Base-by-base conservation (phyloP, 495 filamentous ascomycete species). In the Neurospora tetraspora region DNA sequence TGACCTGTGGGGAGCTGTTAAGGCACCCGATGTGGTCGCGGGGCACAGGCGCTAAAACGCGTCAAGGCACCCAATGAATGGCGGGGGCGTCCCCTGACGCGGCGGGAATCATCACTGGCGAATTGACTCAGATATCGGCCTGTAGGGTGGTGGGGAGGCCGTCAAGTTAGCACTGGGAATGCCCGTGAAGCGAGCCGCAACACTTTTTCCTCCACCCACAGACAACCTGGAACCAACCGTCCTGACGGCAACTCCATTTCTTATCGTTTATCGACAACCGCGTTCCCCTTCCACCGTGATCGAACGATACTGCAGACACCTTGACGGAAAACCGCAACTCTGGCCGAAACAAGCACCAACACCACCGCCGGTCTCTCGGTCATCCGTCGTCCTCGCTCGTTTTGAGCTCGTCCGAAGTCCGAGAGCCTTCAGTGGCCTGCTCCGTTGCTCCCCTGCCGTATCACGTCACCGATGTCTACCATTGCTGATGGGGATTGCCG, bases 391-490 rank as follows among this genome's bases (percentile, higher is more conserved):
- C 20, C 45, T 53, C 45, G 45, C 45, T 53, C 45, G 20, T 53
- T 53, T 53, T 61, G 53, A 61, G 27, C 53, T 61, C 53, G 27
- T 36, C 53, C 53, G 27, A 65, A 65, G 27, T 65, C 53, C 53
- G 53, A 65, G 53, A 65, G 53, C 73, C 43, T 34, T 40, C 27
- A 69, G 71, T 76, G 73, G 74, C 76, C 69, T 59, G 47, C 43
- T 69, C 75, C 74, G 75, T 74, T 74, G 73, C 74, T 43, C 71
- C 68, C 42, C 27, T 45, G 53, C 70, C 72, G 70, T 37, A 23
- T 71, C 73, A 70, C 75, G 69, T 77, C 78, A 85, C 84, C 84
- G 81, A 85, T 86, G 84, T 83, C 81, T 82, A 71, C 82, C 76
- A 77, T 80, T 78, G 77, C 80, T 74, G 80, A 83, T 79, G 79